phyloP scores from a whole-genome alignment of 2,329 filamentous ascomycete genomes.

The Fusarium chuoi region DNA sequence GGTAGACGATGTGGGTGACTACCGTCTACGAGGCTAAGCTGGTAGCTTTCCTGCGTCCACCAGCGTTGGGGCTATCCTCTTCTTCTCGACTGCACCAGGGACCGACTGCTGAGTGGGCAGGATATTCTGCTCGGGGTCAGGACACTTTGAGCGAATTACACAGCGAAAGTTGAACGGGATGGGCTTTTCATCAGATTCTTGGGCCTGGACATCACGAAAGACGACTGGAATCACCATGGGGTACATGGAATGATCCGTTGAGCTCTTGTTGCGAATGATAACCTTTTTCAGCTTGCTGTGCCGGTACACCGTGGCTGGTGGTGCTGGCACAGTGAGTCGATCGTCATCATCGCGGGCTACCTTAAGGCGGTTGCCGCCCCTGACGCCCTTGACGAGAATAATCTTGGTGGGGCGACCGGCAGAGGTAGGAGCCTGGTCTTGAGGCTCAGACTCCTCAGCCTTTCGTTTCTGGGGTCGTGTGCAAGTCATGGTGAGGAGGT shows the following conservation, averaged over 20 bases:
- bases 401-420: neutral
- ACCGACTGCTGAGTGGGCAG: neutral
- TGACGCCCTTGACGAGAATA: neutral
- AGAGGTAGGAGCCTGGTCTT: neutral
- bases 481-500: neutral
- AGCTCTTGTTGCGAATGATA: neutral
- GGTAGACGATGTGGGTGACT: no score
- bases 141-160: neutral
- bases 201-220: neutral
- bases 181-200: neutral
- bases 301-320: neutral
- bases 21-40: neutral
- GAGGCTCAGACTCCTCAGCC: neutral
- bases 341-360: neutral
- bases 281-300: neutral
- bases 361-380: neutral
- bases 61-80: neutral
- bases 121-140: no score
- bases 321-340: neutral
- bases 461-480: neutral
- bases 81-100: neutral
- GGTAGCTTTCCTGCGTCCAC: neutral
- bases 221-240: neutral
- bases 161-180: neutral
- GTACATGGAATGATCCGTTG: neutral